Evolutionary conservation across 129 eudicot genomes (phyloP).

Genomic region (Oenanthe sinensis): DNA sequence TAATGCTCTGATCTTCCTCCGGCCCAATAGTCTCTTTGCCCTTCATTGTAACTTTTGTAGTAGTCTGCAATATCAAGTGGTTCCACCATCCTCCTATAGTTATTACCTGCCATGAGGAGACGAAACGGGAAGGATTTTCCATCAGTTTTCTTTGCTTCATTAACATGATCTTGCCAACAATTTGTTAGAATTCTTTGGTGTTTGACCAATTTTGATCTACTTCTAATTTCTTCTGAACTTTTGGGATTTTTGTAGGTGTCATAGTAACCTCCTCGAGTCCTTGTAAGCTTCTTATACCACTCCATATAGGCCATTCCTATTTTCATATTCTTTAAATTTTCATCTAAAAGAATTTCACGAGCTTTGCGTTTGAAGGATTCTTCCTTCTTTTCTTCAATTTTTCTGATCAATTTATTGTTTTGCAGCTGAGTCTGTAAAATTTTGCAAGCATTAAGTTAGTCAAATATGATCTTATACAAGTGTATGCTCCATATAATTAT

Average conservation of each 20-base stretch:
- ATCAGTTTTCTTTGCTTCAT: slow-evolving; percentile 21
- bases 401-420: not conserved
- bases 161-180: slow-evolving; percentile 30
- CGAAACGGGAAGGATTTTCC: slow-evolving; percentile 23
- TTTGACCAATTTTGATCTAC: slow-evolving; percentile 1
- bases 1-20: slow-evolving; percentile 20
- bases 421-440: not conserved
- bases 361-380: not conserved
- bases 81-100: slow-evolving; percentile 45
- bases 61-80: slow-evolving; percentile 45
- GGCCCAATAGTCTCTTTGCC: slow-evolving; percentile 13
- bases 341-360: slow-evolving; percentile 12
- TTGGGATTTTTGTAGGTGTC: slow-evolving; percentile 28
- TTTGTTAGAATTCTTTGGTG: slow-evolving; percentile 5
- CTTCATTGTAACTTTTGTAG: slow-evolving; percentile 20
- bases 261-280: slow-evolving; percentile 29
- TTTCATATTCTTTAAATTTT: slow-evolving; percentile 33
- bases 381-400: slow-evolving; percentile 11
- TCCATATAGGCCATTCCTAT: slow-evolving; percentile 31
- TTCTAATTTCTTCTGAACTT: not conserved
- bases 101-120: slow-evolving; percentile 37
- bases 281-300: slow-evolving; percentile 35
- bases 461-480: not conserved
- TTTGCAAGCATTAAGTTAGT: not conserved
- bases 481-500: not conserved